Conservation (phyloP, 1,139 yeast species). For the Pichia sp. region DNA sequence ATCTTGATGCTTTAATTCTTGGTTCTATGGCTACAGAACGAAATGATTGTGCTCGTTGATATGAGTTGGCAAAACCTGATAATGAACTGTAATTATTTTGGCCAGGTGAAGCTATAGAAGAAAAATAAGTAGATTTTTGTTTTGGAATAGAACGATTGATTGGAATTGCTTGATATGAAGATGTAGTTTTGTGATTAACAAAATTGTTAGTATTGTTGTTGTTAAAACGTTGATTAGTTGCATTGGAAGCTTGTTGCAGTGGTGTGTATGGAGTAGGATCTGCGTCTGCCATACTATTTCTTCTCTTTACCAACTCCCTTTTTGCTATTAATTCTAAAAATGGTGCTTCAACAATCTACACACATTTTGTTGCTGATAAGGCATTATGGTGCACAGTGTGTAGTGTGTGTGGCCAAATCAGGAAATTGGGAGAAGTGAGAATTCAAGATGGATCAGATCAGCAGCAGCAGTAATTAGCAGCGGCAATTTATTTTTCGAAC, state of each 20-base stretch:
- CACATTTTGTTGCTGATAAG: too few relatives aligned
- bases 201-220: background rate
- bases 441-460: too few relatives aligned
- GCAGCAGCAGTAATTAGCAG: too few relatives aligned
- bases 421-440: too few relatives aligned
- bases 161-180: conserved; percentile 18
- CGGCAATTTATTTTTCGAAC: too few relatives aligned
- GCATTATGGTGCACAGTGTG: too few relatives aligned
- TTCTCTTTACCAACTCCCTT: background rate
- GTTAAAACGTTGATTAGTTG: background rate
- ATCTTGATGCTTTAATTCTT: conserved; percentile 37
- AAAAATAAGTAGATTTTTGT: conserved; percentile 20
- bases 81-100: conserved; percentile 47
- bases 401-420: too few relatives aligned
- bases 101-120: conserved; percentile 37
- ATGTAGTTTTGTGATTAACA: background rate
- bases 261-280: conserved; percentile 13
- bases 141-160: conserved; percentile 14
- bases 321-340: too few relatives aligned
- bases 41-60: conserved; percentile 69
- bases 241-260: background rate
- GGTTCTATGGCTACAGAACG: conserved; percentile 49
- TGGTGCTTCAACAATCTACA: too few relatives aligned
- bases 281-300: background rate
- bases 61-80: conserved; percentile 73